Evolutionary conservation across 495 filamentous ascomycete species (phyloP), one percentile per base, ranked within the genome.

Genomic region (Aspergillus bertholletiae): DNA sequence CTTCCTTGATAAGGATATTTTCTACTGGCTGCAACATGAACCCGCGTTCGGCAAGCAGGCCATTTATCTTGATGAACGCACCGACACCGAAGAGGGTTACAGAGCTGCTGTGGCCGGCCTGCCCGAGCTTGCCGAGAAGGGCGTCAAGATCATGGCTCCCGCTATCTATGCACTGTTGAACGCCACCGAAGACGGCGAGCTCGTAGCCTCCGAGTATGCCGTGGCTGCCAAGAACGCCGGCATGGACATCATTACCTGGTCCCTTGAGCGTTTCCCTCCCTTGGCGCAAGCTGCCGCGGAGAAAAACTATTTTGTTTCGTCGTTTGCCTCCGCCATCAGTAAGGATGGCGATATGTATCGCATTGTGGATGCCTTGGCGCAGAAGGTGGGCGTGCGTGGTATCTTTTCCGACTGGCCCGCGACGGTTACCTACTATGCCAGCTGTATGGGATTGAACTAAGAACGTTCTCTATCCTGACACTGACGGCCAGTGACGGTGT

Each of bases 341-440:
- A 78, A 76, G 43, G 82, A 86, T 55, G 81, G 82, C 5, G 79
- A 85, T 37, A 74, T 81, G 64, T 85, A 76, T 56, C 77, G 69
- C 39, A 73, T 84, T 15, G 59, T 87, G 24, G 80, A 86, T 59
- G 80, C 83, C 15, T 54, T 87, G 43, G 76, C 72, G 8, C 72
- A 75, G 54, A 67, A 86, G 58, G 80, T 85, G 7, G 79, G 79
- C 2, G 79, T 82, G 12, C 62, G 65, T 18, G 77, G 67, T 2
- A 77, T 87, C 20, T 87, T 86, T 54, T 77, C 79, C 9, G 84
- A 85, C 60, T 87, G 84, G 84, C 74, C 76, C 4, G 80, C 79
- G 0, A 84, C 81, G 4, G 72, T 81, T 7, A 84, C 78, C 3
- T 87, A 83, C 47, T 87, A 83, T 68, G 83, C 83, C 51, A 84